phyloP scores from a whole-genome alignment of 1,284 basidiomycete species.

The Sphaerobolus stellatus region DNA sequence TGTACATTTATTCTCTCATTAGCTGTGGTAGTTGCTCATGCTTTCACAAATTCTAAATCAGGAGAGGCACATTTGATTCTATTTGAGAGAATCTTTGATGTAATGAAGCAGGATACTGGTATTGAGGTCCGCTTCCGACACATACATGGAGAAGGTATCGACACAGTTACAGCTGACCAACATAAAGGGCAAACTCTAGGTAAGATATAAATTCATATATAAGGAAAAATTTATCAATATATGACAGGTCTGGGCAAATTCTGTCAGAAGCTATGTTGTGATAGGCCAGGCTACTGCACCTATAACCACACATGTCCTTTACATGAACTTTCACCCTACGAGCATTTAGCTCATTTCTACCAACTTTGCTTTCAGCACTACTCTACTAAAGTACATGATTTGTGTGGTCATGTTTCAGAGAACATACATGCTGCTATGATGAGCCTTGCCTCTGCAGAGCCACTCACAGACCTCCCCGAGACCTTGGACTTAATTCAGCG shows the following conservation, averaged over 20 bases:
- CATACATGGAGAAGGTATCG: slow-evolving; percentile 25
- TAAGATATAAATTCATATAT: not conserved
- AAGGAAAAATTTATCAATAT: not conserved
- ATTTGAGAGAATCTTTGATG: slow-evolving; percentile 22
- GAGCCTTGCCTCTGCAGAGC: slow-evolving; percentile 5
- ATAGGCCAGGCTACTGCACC: slow-evolving; percentile 1
- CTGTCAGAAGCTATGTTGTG: not conserved
- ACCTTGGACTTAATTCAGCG: not conserved
- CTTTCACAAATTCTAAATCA: slow-evolving; percentile 25
- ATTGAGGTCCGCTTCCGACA: slow-evolving; percentile 19
- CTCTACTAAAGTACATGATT: not conserved
- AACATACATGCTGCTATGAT: slow-evolving; percentile 1
- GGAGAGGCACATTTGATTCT: slow-evolving; percentile 24
- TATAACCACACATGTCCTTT: not conserved
- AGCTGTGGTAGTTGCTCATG: slow-evolving; percentile 22
- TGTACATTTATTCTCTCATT: not conserved
- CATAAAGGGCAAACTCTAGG: slow-evolving; percentile 29
- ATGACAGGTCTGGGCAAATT: not conserved
- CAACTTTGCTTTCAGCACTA: slow-evolving; percentile 7
- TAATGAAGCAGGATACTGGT: slow-evolving; percentile 21
- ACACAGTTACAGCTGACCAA: slow-evolving; percentile 23
- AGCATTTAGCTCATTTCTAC: slow-evolving; percentile 9
- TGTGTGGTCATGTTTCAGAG: not conserved
- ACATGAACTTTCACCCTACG: not conserved
- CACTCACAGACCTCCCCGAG: slow-evolving; percentile 4